Evolutionary conservation across 2,329 filamentous ascomycete species (phyloP).

Genomic region (Diaporthe citri): DNA sequence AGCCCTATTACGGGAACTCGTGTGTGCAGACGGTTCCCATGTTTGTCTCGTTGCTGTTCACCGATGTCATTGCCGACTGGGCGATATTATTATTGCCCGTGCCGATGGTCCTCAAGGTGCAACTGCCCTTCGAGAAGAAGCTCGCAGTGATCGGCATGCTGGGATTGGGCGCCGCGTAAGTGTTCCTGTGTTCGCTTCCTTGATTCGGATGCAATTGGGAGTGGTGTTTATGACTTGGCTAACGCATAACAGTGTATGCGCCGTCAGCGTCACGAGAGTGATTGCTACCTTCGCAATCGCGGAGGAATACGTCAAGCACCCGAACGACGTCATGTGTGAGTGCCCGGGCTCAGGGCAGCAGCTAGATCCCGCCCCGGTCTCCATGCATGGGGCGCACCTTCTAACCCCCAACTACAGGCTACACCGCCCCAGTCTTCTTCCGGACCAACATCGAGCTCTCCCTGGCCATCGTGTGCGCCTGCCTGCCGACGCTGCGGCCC

Average conservation of each 20-base stretch:
- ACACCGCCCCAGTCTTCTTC: constrained; percentile 16
- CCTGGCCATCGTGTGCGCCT: constrained; percentile 27
- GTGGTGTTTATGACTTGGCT: background rate
- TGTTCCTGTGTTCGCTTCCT: background rate
- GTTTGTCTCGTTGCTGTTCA: constrained; percentile 10
- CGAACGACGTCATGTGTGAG: constrained; percentile 7
- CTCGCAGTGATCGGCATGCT: constrained; percentile 8
- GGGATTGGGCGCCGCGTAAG: constrained; percentile 16
- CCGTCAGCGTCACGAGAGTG: constrained; percentile 13
- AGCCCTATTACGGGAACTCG: constrained; percentile 2
- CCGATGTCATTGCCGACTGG: constrained; percentile 12
- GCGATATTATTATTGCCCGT: background rate
- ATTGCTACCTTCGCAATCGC: background rate
- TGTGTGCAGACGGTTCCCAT: background rate
- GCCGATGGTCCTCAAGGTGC: constrained; percentile 10
- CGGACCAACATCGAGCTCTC: constrained; percentile 26
- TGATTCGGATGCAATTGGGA: rapidly evolving
- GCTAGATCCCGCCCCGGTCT: background rate
- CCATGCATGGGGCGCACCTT: background rate
- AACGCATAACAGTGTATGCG: constrained; percentile 4
- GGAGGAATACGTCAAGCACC: constrained; percentile 8
- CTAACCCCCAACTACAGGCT: background rate
- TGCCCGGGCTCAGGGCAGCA: too few relatives aligned
- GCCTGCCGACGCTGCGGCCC: constrained; percentile 13
- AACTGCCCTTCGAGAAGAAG: constrained; percentile 8